These are phyloP conservation scores for Penicillium malachiteum DNA, from an alignment of 495 filamentous ascomycete genomes.

Conservation along the genomic window DNA sequence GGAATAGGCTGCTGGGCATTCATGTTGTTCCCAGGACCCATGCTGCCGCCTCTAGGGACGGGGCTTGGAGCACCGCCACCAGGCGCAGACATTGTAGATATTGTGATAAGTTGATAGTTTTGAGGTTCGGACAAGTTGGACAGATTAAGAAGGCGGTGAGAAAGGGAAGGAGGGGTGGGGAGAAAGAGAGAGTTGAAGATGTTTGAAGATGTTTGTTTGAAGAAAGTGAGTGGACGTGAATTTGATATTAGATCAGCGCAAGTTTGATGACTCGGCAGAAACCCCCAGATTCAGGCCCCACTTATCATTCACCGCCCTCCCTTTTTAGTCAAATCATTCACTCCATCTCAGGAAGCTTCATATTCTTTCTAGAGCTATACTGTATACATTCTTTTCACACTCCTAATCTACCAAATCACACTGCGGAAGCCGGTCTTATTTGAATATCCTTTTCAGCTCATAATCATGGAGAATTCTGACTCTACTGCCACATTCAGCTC, in stretches of 20 bases:
- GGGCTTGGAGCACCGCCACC: constrained; percentile 52
- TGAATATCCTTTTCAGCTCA: not conserved
- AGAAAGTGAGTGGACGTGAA: constrained; percentile 7
- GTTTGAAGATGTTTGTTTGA: not conserved
- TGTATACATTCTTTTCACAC: too few relatives aligned
- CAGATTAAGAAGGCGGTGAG: not conserved
- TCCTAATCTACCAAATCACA: too few relatives aligned
- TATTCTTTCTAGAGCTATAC: too few relatives aligned
- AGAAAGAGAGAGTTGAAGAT: constrained; percentile 8
- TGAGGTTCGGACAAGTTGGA: not conserved
- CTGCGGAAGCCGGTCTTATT: too few relatives aligned
- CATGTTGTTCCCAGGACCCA: constrained; percentile 54
- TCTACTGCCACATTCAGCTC: constrained; percentile 49
- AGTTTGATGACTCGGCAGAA: not conserved
- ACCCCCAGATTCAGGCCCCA: constrained; percentile 11
- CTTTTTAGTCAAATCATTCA: too few relatives aligned
- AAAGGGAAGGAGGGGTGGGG: not conserved
- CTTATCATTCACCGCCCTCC: too few relatives aligned
- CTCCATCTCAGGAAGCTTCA: too few relatives aligned
- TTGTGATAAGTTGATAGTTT: constrained; percentile 14
- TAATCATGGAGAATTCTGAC: constrained; percentile 11
- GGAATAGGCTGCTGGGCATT: constrained; percentile 49
- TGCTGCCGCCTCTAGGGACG: constrained; percentile 50
- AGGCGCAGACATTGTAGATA: constrained; percentile 51
- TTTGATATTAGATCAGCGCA: constrained; percentile 18